Base-by-base conservation (phyloP, 2,329 filamentous ascomycete species). In the Beauveria pseudobassiana region DNA sequence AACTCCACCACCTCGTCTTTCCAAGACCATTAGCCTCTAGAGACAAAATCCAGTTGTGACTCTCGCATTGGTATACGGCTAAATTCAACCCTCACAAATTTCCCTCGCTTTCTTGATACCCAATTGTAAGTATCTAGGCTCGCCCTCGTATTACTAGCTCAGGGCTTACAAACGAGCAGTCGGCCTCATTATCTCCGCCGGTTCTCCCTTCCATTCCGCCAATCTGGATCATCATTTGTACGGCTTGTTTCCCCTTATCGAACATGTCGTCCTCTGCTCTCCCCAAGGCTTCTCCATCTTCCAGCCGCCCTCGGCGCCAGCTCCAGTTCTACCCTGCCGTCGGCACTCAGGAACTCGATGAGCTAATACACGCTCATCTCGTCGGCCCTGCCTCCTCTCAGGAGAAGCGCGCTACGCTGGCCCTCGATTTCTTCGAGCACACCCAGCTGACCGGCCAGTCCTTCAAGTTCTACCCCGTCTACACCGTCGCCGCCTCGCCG, bases 251-350 rank as follows among this genome's bases (percentile, higher is more conserved):
- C 24, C 7, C n/a, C 40, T 43, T 28, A 18, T 22, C 59, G 55
- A 63, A 34, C 63, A 75, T 75, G 74, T 63, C 70, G 53, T 59
- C 43, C 62, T 60, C 62, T 56, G 63, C 63, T 60, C 67, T 75
- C 38, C 72, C 54, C 71, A 79, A 73, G 82, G 82, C 62, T 86
- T 86, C 72, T 84, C 83, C 63, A 78, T 87, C 71, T 84, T 80
- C 69, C 85, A 87, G 76, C 78, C 49, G 71, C 77, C 54, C 75
- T 84, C 60, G 84, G 84, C 57, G 78, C 80, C 74, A 80, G 64
- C 77, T 87, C 62, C 77, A 91, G 74, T 86, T 91, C 81, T 74
- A 86, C 71, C 81, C 90, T 76, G 75, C 87, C 68, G 76, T 91
- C 73, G 77, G 87, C 70, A 77, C 81, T 64, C 67, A 82, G 74